Evolutionary conservation across 2,329 filamentous ascomycete genomes (phyloP).

Genomic region (Diaporthe vaccinii): DNA sequence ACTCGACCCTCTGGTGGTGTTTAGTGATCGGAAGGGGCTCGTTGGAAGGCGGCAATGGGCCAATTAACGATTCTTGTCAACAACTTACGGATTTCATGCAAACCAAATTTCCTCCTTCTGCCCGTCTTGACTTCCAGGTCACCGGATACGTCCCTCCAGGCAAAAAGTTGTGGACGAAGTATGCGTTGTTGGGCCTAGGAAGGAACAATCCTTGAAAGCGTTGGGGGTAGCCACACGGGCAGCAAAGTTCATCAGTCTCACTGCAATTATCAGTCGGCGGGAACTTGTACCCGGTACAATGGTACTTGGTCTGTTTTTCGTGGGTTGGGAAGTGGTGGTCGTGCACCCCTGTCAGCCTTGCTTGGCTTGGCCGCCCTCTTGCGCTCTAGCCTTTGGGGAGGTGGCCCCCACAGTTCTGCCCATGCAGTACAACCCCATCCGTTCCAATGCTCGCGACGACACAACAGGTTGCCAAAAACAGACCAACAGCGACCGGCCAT

Average conservation of each 20-base stretch:
- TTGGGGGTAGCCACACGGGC: slow-evolving; percentile 29
- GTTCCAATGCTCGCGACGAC: slow-evolving; percentile 32
- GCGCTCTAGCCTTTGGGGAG: neutral
- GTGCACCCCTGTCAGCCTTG: slow-evolving; percentile 27
- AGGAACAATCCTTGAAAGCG: slow-evolving; percentile 34
- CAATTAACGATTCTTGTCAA: slow-evolving; percentile 21
- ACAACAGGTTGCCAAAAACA: slow-evolving; percentile 18
- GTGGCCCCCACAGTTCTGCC: slow-evolving; percentile 20
- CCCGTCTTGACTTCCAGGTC: slow-evolving; percentile 28
- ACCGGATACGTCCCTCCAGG: slow-evolving; percentile 23
- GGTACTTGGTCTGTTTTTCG: neutral
- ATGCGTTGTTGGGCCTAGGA: slow-evolving; percentile 35
- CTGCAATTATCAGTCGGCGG: slow-evolving; percentile 6
- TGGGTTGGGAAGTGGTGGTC: slow-evolving; percentile 19
- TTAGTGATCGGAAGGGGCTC: neutral
- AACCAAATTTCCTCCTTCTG: slow-evolving; percentile 30
- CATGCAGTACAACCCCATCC: slow-evolving; percentile 33
- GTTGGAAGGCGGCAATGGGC: slow-evolving; percentile 15
- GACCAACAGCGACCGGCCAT: neutral
- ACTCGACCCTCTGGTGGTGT: slow-evolving; percentile 12
- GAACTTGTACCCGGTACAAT: slow-evolving; percentile 13
- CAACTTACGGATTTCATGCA: slow-evolving; percentile 31
- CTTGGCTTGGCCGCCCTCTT: slow-evolving; percentile 12
- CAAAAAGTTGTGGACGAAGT: slow-evolving; percentile 27
- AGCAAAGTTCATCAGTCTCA: slow-evolving; percentile 33